Evolutionary conservation across 208 protist genomes (phyloP).

Genomic region (Zelonia costaricensis): DNA sequence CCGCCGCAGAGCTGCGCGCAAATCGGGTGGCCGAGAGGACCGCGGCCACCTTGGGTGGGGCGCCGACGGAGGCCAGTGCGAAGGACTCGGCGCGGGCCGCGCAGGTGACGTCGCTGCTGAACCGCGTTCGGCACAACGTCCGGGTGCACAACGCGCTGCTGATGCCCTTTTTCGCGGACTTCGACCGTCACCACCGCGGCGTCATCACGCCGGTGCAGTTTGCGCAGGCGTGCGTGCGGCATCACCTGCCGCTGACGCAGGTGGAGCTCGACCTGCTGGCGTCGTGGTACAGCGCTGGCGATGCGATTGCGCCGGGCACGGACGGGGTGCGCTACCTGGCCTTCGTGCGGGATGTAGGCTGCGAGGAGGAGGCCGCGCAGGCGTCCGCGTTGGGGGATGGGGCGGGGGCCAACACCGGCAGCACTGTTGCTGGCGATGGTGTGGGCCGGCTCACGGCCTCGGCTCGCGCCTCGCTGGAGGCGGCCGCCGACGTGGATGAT

Average conservation of each 20-base stretch:
- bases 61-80: slow-evolving; percentile 15
- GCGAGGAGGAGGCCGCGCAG: slow-evolving; percentile 32
- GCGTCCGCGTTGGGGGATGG: not conserved
- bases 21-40: slow-evolving; percentile 6
- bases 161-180: slow-evolving; percentile 86
- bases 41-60: no score
- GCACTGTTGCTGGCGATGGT: not conserved
- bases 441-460: not conserved
- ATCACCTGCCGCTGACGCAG: slow-evolving; percentile 54
- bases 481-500: slow-evolving; percentile 42
- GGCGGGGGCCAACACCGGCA: not conserved
- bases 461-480: slow-evolving; percentile 1
- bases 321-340: slow-evolving; percentile 58
- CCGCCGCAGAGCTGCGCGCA: slow-evolving; percentile 2
- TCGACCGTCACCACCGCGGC: slow-evolving; percentile 74
- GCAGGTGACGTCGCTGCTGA: slow-evolving; percentile 29
- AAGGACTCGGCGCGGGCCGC: slow-evolving; percentile 11
- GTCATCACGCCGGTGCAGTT: slow-evolving; percentile 67
- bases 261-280: slow-evolving; percentile 43
- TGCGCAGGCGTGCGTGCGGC: slow-evolving; percentile 63
- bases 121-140: slow-evolving; percentile 61
- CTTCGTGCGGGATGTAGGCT: slow-evolving; percentile 72
- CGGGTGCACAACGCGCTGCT: slow-evolving; percentile 69
- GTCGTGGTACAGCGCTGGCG: slow-evolving; percentile 46
- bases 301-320: slow-evolving; percentile 22